phyloP scores from a whole-genome alignment of 1,284 basidiomycete species.

The Pulveroboletus ridleyi region DNA sequence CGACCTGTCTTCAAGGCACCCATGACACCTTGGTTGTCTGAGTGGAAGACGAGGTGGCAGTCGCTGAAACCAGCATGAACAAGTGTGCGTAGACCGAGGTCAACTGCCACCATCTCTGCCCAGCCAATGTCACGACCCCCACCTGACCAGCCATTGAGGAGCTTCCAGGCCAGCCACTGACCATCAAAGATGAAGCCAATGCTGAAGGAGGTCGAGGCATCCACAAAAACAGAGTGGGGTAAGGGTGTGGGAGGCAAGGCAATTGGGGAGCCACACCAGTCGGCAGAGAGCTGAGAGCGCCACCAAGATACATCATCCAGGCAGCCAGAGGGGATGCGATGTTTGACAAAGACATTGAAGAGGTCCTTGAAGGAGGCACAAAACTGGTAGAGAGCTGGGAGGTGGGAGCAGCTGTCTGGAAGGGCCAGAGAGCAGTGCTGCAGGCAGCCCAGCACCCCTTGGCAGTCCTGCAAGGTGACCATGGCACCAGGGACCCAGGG shows the following conservation, averaged over 20 bases:
- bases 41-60: background rate
- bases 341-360: too few species aligned
- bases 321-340: too few species aligned
- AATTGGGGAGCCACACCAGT: background rate
- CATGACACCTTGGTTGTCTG: background rate
- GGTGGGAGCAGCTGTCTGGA: too few species aligned
- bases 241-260: background rate
- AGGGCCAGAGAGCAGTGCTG: too few species aligned
- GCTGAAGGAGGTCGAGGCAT: background rate
- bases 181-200: background rate
- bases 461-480: too few species aligned
- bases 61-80: background rate
- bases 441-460: too few species aligned
- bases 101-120: background rate
- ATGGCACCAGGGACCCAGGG: too few species aligned
- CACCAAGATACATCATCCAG: too few species aligned
- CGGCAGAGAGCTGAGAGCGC: too few species aligned
- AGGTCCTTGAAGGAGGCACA: too few species aligned
- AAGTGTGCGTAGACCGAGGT: background rate
- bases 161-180: background rate
- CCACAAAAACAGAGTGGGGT: background rate
- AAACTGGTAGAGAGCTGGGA: too few species aligned
- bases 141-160: background rate
- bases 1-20: too few species aligned
- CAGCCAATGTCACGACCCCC: background rate